Conservation (phyloP, 2,329 filamentous ascomycete genomes). For the Cadophora sp. region DNA sequence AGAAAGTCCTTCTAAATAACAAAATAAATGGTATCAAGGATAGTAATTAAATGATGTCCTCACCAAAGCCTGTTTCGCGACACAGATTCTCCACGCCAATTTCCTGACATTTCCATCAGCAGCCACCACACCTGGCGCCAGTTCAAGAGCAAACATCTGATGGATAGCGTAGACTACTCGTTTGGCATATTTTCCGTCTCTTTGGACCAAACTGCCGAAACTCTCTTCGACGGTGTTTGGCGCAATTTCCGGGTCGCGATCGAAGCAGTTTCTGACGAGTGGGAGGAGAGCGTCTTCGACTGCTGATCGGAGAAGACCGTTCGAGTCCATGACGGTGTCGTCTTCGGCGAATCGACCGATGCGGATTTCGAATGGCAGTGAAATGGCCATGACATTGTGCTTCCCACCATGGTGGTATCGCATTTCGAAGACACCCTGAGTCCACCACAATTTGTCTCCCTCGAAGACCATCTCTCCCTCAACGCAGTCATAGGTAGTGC, state of each 20-base stretch:
- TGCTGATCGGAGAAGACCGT: conserved; percentile 67
- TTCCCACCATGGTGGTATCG: conserved; percentile 93
- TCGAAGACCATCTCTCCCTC: conserved; percentile 85
- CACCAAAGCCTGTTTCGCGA: conserved; percentile 93
- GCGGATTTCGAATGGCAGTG: conserved; percentile 88
- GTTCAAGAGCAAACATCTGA: conserved; percentile 97
- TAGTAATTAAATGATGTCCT: conserved; percentile 24
- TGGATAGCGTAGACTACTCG: conserved; percentile 92
- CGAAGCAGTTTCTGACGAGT: conserved; percentile 89
- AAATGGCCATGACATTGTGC: conserved; percentile 93
- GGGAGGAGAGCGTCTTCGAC: conserved; percentile 82
- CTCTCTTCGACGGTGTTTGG: conserved; percentile 79
- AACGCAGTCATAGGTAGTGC: conserved; percentile 64
- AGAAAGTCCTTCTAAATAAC: neutral
- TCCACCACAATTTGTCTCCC: conserved; percentile 98
- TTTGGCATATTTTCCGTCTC: conserved; percentile 87
- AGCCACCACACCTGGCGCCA: conserved; percentile 89
- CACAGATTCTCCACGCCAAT: conserved; percentile 92
- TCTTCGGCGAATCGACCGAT: conserved; percentile 82
- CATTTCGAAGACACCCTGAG: conserved; percentile 94
- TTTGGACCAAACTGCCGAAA: conserved; percentile 85
- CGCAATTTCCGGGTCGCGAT: conserved; percentile 89
- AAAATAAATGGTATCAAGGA: conserved; percentile 13
- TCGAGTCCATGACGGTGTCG: conserved; percentile 57
- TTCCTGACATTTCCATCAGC: conserved; percentile 91